Percentiles rank a stretch among this genome's conserved stretches.
Evolutionary conservation across 2,329 filamentous ascomycete species (phyloP).

Genomic region (Fonsecaea erecta): DNA sequence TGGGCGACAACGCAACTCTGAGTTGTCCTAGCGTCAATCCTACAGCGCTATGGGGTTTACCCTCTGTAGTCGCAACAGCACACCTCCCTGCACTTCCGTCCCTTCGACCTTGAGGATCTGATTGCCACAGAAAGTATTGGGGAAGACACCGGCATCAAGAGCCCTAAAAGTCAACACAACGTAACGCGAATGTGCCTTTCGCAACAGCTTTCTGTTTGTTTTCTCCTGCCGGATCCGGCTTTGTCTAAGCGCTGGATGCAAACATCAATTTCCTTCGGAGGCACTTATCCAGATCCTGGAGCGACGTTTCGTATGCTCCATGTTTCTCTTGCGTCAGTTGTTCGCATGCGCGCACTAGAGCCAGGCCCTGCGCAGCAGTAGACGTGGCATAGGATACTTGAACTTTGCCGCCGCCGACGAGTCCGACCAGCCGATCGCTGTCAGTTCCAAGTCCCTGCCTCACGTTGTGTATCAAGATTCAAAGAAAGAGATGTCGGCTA

Average conservation of each 20-base stretch:
- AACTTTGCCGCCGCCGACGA: constrained; percentile 85
- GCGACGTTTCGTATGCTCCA: constrained; percentile 79
- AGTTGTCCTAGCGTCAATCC: constrained; percentile 91
- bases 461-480: constrained; percentile 98
- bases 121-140: constrained; percentile 86
- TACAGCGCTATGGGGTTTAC: constrained; percentile 81
- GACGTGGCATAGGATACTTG: constrained; percentile 88
- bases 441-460: constrained; percentile 65
- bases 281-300: constrained; percentile 89
- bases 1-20: constrained; percentile 77
- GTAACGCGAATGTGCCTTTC: constrained; percentile 74
- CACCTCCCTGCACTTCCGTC: constrained; percentile 85
- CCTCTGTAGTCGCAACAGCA: constrained; percentile 70
- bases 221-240: constrained; percentile 19
- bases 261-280: constrained; percentile 72
- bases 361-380: constrained; percentile 83
- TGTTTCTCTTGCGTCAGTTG: constrained; percentile 86
- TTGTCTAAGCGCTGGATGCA: constrained; percentile 46
- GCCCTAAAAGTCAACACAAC: constrained; percentile 87
- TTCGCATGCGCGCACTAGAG: constrained; percentile 84
- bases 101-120: constrained; percentile 95
- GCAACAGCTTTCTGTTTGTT: constrained; percentile 41
- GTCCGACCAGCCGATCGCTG: constrained; percentile 84
- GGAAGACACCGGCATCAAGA: constrained; percentile 87
- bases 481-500: constrained; percentile 85